These are phyloP conservation scores for Helianthus annuus DNA, from an alignment of 129 eudicot genomes.

Conservation along the genomic window HanXRQr2.0-SUNRISE NC_035446.2:168881671-168882170, in stretches of 20 bases:
- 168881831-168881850: slow-evolving; percentile 41
- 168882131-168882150: too few relatives aligned
- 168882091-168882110: not conserved
- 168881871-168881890: slow-evolving; percentile 45
- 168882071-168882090: slow-evolving; percentile 55
- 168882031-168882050: slow-evolving; percentile 22
- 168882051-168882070: slow-evolving; percentile 48
- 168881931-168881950: slow-evolving; percentile 39
- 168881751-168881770: slow-evolving; percentile 40
- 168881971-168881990: slow-evolving; percentile 27
- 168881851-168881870: slow-evolving; percentile 57
- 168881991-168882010: slow-evolving; percentile 22
- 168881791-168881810: slow-evolving; percentile 58
- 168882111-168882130: not conserved
- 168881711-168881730: too few relatives aligned
- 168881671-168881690: not conserved
- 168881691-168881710: not conserved
- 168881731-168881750: slow-evolving; percentile 45
- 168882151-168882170: too few relatives aligned
- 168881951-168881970: slow-evolving; percentile 27
- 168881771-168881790: slow-evolving; percentile 60
- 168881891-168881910: slow-evolving; percentile 34
- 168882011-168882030: slow-evolving; percentile 32
- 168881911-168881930: slow-evolving; percentile 28
- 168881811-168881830: slow-evolving; percentile 53